phyloP scores from a whole-genome alignment of 1,139 yeast genomes.

The Geotrichum citri-aurantii region DNA sequence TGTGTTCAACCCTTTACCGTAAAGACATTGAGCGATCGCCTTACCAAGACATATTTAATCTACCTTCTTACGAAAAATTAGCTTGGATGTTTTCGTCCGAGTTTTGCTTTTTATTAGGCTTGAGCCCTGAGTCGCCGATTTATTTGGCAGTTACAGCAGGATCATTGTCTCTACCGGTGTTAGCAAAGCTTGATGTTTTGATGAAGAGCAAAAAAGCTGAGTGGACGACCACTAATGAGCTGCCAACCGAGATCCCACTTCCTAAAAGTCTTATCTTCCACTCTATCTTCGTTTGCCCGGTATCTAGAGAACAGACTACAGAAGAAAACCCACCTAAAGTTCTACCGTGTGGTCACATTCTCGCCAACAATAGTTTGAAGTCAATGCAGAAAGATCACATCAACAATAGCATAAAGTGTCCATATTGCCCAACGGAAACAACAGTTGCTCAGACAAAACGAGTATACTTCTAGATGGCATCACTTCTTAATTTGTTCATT shows the following conservation, averaged over 20 bases:
- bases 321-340: slow-evolving; percentile 54
- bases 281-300: slow-evolving; percentile 87
- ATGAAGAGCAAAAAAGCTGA: slow-evolving; percentile 46
- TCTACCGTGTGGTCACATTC: slow-evolving; percentile 59
- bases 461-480: slow-evolving; percentile 26
- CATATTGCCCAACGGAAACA: slow-evolving; percentile 53
- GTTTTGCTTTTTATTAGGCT: slow-evolving; percentile 57
- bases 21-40: slow-evolving; percentile 40
- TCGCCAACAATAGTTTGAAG: slow-evolving; percentile 48
- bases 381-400: slow-evolving; percentile 36
- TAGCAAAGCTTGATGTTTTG: slow-evolving; percentile 57
- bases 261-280: slow-evolving; percentile 57
- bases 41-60: slow-evolving; percentile 32
- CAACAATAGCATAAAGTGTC: slow-evolving; percentile 51
- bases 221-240: slow-evolving; percentile 52
- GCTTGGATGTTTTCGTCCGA: slow-evolving; percentile 57
- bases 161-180: slow-evolving; percentile 62
- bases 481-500: not conserved
- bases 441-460: slow-evolving; percentile 28
- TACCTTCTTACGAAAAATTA: slow-evolving; percentile 40
- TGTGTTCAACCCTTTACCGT: slow-evolving; percentile 45
- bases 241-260: slow-evolving; percentile 55
- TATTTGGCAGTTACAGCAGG: slow-evolving; percentile 67
- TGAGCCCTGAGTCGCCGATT: slow-evolving; percentile 67
- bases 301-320: slow-evolving; percentile 76